Base-by-base conservation (phyloP, 2,329 filamentous ascomycete genomes). In the Thielaviopsis ethacetica region DNA sequence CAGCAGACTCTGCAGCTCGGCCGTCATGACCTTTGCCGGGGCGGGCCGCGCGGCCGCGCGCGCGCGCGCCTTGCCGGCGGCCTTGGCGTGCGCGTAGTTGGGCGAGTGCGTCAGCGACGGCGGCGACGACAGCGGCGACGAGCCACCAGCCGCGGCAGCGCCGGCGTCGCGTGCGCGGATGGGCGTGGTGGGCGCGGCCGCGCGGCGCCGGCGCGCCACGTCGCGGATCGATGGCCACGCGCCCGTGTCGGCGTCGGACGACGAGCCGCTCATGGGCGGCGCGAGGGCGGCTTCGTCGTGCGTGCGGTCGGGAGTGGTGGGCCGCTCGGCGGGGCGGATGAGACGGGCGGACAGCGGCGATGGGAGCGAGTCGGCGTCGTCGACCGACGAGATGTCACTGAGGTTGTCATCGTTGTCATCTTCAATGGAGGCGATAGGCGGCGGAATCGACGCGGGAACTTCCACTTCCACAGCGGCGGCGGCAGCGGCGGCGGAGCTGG, bases 31-130 rank as follows among this genome's bases (percentile, higher is more conserved):
- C 58, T 76, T 74, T 13, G 67, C 62, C 3, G 75, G 76, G 0
- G 71, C 73, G 10, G 73, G 57, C 53, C 71, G 71, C 3, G 71
- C 68, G 4, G 69, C 71, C 7, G 65, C 66, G 52, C 72, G 72
- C 13, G 53, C 21, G 15, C 27, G 47, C 21, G n/a, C 53, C 53
- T 67, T 67, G 62, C 62, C 72, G 63, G 3, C 66, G 63, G 21
- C 64, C 63, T 53, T 63, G 67, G 13, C 62, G 59, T 17, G 64
- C 63, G 64, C 67, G 61, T 73, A 76, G 64, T 84, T 84, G 34
- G 82, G 82, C 0, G 82, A 85, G 65, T 85, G 81, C 3, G 82
- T 85, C 3, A 85, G 71, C 0, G 82, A 84, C 0, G 82, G 82
- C 0, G 81, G 82, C 2, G 81, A 84, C 1, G 82, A 84, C 12